Evolutionary conservation across 208 protist species (phyloP), one percentile per base, ranked within the genome.

Genomic region (Leishmania mexicana): DNA sequence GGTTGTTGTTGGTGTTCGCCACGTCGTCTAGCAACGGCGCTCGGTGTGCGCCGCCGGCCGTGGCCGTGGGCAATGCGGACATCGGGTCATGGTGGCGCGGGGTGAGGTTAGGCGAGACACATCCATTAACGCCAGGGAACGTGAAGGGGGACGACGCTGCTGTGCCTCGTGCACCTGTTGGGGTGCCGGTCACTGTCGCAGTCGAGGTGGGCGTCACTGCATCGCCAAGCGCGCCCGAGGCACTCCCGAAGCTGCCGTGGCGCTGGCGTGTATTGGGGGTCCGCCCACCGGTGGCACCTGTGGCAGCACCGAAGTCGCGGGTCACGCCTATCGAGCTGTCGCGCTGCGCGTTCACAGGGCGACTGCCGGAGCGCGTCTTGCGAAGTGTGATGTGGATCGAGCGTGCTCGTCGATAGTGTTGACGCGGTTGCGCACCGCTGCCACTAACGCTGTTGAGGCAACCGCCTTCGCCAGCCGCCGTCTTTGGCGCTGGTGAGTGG

Each of bases 331-430:
- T 38, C 24, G 72, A 72, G 38, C 21, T 42, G 31, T 78, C 31
- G 17, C 85, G 82, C 38, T 85, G 85, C 3, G 79, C 75, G 5
- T 73, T 85, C 21, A 88, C 72, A 13, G 85, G 84, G 1, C 84
- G 83, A 35, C 83, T 88, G 11, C 87, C 87, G 11, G 83, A 78
- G 31, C 87, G 87, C 11, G 84, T 90, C 28, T 80, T 81, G 3
- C 85, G 87, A 10, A 90, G 78, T 2, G 77, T 85, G 38, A 90
- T 87, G 53, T 86, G 87, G 2, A 90, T 87, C 0, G 83, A 85
- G 24, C 82, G 81, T 49, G 84, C 80, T 15, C 81, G 79, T 2
- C 84, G 79, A 8, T 49, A 35, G 0, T 65, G 70, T 54, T 35
- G 71, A 21, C 38, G 76, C 53, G 58, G 78, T 47, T 64, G 77